These are phyloP conservation scores for Penicillium fimorum DNA, from an alignment of 495 filamentous ascomycete genomes.

Conservation along the genomic window DNA sequence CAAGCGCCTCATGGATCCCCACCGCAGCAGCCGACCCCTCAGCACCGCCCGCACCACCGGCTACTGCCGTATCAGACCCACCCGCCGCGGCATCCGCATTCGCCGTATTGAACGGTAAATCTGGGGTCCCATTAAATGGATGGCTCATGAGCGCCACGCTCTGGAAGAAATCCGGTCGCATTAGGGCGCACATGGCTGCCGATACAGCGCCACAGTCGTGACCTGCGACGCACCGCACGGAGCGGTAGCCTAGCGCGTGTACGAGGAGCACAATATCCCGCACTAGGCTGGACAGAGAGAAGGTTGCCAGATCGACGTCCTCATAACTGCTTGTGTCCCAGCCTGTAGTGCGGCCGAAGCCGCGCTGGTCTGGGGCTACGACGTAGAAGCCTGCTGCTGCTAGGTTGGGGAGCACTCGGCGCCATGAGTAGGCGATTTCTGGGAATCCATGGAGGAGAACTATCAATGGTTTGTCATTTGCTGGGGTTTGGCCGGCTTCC, in stretches of 20 bases:
- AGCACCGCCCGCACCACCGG: conserved; percentile 18
- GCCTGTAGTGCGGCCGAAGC: conserved; percentile 64
- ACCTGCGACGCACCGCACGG: conserved; percentile 60
- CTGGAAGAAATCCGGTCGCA: conserved; percentile 63
- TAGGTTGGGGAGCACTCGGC: conserved; percentile 56
- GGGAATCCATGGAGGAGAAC: conserved; percentile 66
- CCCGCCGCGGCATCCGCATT: conserved; percentile 13
- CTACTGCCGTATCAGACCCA: conserved; percentile 1
- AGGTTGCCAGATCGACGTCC: conserved; percentile 55
- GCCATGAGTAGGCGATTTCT: conserved; percentile 69
- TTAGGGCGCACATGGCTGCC: conserved; percentile 58
- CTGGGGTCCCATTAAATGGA: conserved; percentile 52
- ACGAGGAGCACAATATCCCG: conserved; percentile 62
- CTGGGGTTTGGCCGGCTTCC: conserved; percentile 44
- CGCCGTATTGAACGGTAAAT: conserved; percentile 51
- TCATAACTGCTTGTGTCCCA: conserved; percentile 54
- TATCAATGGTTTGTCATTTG: conserved; percentile 52
- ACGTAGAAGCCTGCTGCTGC: conserved; percentile 59
- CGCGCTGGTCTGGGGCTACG: conserved; percentile 66
- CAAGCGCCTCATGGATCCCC: conserved; percentile 54
- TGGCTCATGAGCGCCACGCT: conserved; percentile 54
- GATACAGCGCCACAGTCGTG: conserved; percentile 66
- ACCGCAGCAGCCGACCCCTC: conserved; percentile 31
- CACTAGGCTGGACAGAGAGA: conserved; percentile 57
- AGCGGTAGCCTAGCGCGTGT: conserved; percentile 55